phyloP scores from a whole-genome alignment of 768 basidiomycete genomes.

The Asterophora parasitica region DNA sequence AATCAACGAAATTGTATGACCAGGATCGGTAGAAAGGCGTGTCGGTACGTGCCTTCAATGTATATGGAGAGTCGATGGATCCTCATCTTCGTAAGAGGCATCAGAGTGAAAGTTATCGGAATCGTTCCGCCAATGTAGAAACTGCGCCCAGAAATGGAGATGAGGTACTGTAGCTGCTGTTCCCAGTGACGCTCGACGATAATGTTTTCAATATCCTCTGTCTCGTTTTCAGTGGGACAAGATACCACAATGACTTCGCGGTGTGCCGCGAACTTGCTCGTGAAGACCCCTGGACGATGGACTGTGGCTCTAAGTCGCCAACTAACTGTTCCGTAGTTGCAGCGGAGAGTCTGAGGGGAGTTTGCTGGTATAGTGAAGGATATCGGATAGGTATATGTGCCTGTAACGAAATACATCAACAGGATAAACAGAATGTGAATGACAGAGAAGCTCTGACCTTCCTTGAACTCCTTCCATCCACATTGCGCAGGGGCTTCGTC shows the following conservation, averaged over 20 bases:
- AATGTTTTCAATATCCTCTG: slow-evolving; percentile 78
- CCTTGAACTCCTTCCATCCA: slow-evolving; percentile 84
- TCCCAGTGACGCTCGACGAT: slow-evolving; percentile 91
- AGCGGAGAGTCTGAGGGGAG: slow-evolving; percentile 72
- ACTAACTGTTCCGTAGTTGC: slow-evolving; percentile 68
- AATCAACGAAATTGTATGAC: neutral
- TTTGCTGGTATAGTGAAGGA: slow-evolving; percentile 80
- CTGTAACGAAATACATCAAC: slow-evolving; percentile 31
- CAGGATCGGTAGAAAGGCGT: neutral
- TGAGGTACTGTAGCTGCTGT: slow-evolving; percentile 75
- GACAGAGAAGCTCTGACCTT: slow-evolving; percentile 45
- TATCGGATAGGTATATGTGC: slow-evolving; percentile 92
- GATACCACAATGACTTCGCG: slow-evolving; percentile 75
- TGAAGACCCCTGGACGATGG: slow-evolving; percentile 80
- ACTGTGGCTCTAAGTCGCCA: slow-evolving; percentile 83
- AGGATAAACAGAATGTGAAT: neutral
- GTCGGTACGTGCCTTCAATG: slow-evolving; percentile 65
- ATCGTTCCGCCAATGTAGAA: slow-evolving; percentile 82
- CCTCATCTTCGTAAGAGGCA: slow-evolving; percentile 81
- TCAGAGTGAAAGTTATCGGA: slow-evolving; percentile 73
- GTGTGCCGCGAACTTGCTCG: slow-evolving; percentile 58
- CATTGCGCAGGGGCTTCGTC: slow-evolving; percentile 40
- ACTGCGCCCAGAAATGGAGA: slow-evolving; percentile 67
- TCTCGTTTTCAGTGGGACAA: slow-evolving; percentile 75
- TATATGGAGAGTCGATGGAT: slow-evolving; percentile 67